Base-by-base conservation (phyloP, 2,329 filamentous ascomycete species). In the Ophiostoma piceae region DNA sequence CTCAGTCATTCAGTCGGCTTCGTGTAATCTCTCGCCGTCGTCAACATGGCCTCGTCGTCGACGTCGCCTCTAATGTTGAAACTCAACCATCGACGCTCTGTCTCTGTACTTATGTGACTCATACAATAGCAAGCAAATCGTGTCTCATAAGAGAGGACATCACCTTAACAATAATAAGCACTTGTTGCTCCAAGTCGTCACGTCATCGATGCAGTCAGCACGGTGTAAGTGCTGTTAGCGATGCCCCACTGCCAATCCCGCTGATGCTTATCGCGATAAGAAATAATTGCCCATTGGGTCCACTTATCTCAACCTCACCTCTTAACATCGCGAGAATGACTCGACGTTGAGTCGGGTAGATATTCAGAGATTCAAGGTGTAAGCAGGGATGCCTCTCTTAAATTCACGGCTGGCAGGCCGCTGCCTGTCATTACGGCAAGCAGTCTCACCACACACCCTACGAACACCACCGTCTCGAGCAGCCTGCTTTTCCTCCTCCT, bases 331-430 rank as follows among this genome's bases (percentile, higher is more conserved):
- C n/a, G 35, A 65, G 29, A 64, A n/a, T 64, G 29, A 64, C 51
- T 29, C 51, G 26, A 4, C n/a, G 6, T 57, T 7, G n/a, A 29
- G n/a, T 26, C n/a, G 19, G 19, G 16, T n/a, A 16, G 16, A n/a
- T 12, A 5, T 26, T 2, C 39, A 14, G 47, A n/a, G 19, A 2
- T 19, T 12, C 3, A 32, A 3, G n/a, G 19, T 22, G 6, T n/a
- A 12, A 1, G 60, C 29, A 14, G 39, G 12, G 7, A 65, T 65
- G 62, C 35, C 19, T 22, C 16, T 41, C 1, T 41, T n/a, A 22
- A 41, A 41, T n/a, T 35, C 73, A 67, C 76, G 75, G 74, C 71
- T 74, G 26, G 75, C 77, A 72, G 75, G 75, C 73, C 74, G 74
- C 54, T 72, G 72, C 62, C 69, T 77, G 69, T 71, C 73, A 67